Evolutionary conservation across 805 yeast species (phyloP).

Genomic region (Clavispora phyllophila): DNA sequence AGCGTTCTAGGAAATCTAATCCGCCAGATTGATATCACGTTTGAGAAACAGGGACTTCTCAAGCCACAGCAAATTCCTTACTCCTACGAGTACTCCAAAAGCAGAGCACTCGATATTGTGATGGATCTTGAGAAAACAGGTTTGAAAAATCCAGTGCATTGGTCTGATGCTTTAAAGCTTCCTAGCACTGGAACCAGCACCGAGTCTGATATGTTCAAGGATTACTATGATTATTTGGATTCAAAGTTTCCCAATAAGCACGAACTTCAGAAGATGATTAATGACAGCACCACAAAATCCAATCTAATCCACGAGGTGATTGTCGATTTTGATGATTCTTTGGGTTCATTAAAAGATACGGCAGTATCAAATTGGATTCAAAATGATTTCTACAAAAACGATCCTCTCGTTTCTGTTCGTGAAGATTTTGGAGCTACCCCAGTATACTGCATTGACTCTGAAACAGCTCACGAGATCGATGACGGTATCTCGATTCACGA

Average conservation of each 20-base stretch:
- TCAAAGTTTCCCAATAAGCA: constrained; percentile 3
- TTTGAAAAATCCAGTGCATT: constrained; percentile 46
- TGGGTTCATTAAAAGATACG: not conserved
- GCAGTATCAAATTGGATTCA: not conserved
- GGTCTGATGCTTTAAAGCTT: constrained; percentile 42
- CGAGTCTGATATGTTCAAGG: constrained; percentile 40
- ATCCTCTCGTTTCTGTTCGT: constrained; percentile 30
- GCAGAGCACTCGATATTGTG: constrained; percentile 48
- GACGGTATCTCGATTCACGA: constrained; percentile 74
- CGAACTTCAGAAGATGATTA: not conserved
- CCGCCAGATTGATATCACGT: constrained; percentile 20
- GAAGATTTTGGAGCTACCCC: constrained; percentile 40
- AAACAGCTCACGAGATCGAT: constrained; percentile 82
- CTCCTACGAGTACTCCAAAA: constrained; percentile 44
- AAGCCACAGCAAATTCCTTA: constrained; percentile 3
- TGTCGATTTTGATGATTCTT: not conserved
- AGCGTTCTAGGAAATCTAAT: constrained; percentile 39
- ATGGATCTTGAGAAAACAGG: constrained; percentile 17
- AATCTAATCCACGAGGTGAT: not conserved
- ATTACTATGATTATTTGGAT: constrained; percentile 33
- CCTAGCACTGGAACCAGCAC: constrained; percentile 41
- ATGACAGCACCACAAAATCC: not conserved
- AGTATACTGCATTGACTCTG: constrained; percentile 81
- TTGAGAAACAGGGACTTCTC: constrained; percentile 1
- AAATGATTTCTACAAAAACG: constrained; percentile 19